These are phyloP conservation scores for Hypsizygus ulmarius DNA, from an alignment of 1,284 basidiomycete species.

Conservation along the genomic window DNA sequence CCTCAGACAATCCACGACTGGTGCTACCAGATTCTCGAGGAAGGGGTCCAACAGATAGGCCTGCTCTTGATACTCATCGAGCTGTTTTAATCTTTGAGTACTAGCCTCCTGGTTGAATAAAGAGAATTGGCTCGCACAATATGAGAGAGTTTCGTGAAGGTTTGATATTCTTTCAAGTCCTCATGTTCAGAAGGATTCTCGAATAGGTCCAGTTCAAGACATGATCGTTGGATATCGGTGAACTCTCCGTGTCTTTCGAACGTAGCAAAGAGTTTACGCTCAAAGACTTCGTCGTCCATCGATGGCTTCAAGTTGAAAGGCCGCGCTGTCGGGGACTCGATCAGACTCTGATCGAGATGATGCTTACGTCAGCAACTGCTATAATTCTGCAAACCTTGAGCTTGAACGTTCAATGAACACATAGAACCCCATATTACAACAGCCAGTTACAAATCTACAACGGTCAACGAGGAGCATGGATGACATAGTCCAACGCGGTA, in stretches of 20 bases:
- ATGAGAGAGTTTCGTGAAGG: conserved; percentile 41
- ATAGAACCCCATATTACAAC: too few relatives aligned
- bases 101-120: not conserved
- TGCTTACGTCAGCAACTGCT: too few relatives aligned
- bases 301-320: not conserved
- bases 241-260: conserved; percentile 69
- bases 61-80: conserved; percentile 91
- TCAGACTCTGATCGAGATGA: not conserved
- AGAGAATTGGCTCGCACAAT: conserved; percentile 43
- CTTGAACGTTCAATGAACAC: too few relatives aligned
- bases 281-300: conserved; percentile 35
- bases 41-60: conserved; percentile 95
- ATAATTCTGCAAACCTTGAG: too few relatives aligned
- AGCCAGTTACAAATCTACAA: not conserved
- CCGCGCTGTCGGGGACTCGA: not conserved
- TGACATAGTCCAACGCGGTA: conserved; percentile 20
- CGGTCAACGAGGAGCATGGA: conserved; percentile 9
- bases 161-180: conserved; percentile 38
- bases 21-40: conserved; percentile 80
- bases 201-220: conserved; percentile 52
- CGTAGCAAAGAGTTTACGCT: conserved; percentile 46
- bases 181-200: conserved; percentile 47
- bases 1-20: conserved; percentile 71
- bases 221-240: conserved; percentile 43
- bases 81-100: conserved; percentile 42